phyloP scores from a whole-genome alignment of 768 basidiomycete species.

The Hemileccinum impolitum region DNA sequence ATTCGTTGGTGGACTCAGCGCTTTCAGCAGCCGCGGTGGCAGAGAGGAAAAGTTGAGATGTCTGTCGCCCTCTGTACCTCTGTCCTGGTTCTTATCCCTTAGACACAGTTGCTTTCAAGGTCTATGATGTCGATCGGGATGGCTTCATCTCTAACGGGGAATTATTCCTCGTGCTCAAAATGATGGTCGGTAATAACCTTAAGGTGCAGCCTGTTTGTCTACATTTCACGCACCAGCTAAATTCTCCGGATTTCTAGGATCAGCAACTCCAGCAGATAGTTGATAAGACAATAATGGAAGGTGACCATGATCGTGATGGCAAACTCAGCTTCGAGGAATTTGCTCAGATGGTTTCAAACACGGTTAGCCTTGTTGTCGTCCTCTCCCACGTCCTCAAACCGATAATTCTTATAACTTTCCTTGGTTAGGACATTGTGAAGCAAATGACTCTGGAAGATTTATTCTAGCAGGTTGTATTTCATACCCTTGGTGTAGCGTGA shows the following conservation, averaged over 20 bases:
- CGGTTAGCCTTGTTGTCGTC: slow-evolving; percentile 46
- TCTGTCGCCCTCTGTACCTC: slow-evolving; percentile 38
- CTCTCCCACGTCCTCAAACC: background rate
- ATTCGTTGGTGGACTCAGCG: slow-evolving; percentile 96
- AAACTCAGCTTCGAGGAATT: slow-evolving; percentile 98
- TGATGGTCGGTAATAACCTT: slow-evolving; percentile 99
- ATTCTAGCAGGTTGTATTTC: slow-evolving; percentile 46
- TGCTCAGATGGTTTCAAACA: slow-evolving; percentile 93
- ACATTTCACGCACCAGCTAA: background rate
- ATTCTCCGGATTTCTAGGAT: slow-evolving; percentile 51
- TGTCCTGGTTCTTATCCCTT: background rate
- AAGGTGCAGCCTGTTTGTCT: slow-evolving; percentile 53
- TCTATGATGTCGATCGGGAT: slow-evolving; percentile 98
- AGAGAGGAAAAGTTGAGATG: slow-evolving; percentile 96
- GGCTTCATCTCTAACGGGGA: slow-evolving; percentile 98
- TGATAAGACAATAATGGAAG: slow-evolving; percentile 99
- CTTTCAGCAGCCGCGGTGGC: slow-evolving; percentile 95
- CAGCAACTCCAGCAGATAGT: slow-evolving; percentile 99
- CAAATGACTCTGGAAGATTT: slow-evolving; percentile 97
- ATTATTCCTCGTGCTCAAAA: slow-evolving; percentile 96
- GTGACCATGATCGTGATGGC: slow-evolving; percentile 96
- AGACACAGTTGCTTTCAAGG: slow-evolving; percentile 94
- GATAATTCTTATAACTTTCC: slow-evolving; percentile 8
- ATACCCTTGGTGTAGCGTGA: slow-evolving; percentile 20
- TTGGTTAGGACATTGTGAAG: slow-evolving; percentile 87